Evolutionary conservation across 2,329 filamentous ascomycete genomes (phyloP).

Genomic region (Amauroascus niger): DNA sequence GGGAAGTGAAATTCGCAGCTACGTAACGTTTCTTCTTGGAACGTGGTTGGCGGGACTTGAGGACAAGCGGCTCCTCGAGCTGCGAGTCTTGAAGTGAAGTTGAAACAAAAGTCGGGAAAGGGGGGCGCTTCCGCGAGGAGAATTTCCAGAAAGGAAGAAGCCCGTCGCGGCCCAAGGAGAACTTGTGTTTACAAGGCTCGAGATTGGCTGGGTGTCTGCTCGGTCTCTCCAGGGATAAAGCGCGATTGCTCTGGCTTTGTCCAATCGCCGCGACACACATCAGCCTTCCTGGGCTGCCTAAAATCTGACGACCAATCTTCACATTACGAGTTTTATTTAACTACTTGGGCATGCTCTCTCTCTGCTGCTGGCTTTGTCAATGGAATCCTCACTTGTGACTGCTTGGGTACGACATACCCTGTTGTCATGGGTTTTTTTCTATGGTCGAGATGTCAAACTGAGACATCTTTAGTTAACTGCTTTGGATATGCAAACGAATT

Average conservation of each 20-base stretch:
- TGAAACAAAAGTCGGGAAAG: slow-evolving; percentile 2
- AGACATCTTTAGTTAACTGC: too few relatives aligned
- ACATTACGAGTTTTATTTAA: too few relatives aligned
- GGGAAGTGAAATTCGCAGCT: neutral
- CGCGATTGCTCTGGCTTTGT: neutral
- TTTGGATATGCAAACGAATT: too few relatives aligned
- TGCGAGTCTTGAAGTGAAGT: too few relatives aligned
- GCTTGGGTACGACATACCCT: too few relatives aligned
- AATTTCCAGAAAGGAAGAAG: slow-evolving; percentile 1
- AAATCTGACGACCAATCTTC: too few relatives aligned
- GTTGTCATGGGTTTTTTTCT: too few relatives aligned
- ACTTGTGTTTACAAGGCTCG: neutral
- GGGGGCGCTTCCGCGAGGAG: neutral
- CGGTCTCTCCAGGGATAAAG: neutral
- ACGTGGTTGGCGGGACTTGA: slow-evolving; percentile 7
- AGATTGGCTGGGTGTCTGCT: slow-evolving; percentile 2
- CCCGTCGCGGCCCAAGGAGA: neutral
- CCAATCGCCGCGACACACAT: slow-evolving; percentile 11
- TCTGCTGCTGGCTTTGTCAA: too few relatives aligned
- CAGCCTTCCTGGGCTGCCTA: neutral
- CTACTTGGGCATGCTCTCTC: too few relatives aligned
- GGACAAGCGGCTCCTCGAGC: too few relatives aligned
- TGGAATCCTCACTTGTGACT: too few relatives aligned
- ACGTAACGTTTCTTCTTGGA: neutral
- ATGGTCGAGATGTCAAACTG: too few relatives aligned